phyloP scores from a whole-genome alignment of 306 rosid genomes.

The Cucurbita ficifolia region DNA sequence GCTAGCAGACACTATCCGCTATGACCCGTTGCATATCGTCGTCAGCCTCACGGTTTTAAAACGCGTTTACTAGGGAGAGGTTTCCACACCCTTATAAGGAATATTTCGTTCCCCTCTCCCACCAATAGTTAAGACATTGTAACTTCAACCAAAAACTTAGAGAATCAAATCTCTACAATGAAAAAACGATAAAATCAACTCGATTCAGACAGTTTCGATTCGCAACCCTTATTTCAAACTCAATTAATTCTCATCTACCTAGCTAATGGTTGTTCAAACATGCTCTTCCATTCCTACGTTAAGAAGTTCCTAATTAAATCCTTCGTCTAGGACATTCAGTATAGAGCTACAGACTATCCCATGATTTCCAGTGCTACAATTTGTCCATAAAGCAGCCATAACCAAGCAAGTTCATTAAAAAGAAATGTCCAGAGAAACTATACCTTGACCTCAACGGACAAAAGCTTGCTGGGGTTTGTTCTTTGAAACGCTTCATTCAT shows the following conservation, averaged over 20 bases:
- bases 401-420: not conserved
- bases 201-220: not conserved
- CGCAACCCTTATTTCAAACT: not conserved
- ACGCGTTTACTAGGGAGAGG: too few species aligned
- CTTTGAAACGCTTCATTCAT: constrained; percentile 32
- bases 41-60: too few species aligned
- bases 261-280: not conserved
- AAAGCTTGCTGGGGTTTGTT: constrained; percentile 42
- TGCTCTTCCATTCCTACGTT: not conserved
- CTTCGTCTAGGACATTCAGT: not conserved
- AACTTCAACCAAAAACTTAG: not conserved
- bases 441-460: constrained; percentile 68
- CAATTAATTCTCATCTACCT: not conserved
- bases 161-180: not conserved
- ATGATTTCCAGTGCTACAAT: not conserved
- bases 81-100: too few species aligned
- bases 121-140: not conserved
- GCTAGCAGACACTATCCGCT: too few species aligned
- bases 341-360: not conserved
- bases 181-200: not conserved
- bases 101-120: too few species aligned
- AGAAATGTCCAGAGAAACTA: constrained; percentile 2
- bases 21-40: too few species aligned
- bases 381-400: not conserved
- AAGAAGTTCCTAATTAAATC: not conserved